Evolutionary conservation across 495 filamentous ascomycete genomes (phyloP), one percentile per base, ranked within the genome.

Genomic region (Penicillium mononematosum): DNA sequence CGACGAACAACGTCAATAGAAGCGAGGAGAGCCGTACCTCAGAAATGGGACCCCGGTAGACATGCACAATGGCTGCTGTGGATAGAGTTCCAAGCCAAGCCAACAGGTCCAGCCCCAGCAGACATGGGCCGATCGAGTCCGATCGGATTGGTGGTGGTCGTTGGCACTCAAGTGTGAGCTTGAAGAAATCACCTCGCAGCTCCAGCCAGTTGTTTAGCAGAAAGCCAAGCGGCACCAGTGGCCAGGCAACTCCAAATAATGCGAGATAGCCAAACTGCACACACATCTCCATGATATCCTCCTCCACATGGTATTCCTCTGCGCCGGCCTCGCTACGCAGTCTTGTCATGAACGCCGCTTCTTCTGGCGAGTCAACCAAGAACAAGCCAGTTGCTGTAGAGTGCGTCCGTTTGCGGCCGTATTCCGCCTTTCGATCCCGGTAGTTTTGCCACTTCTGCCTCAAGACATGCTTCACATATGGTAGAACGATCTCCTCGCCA

Each of bases 161-260:
- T 64, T 92, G 87, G 78, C 89, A 92, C 68, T 91, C 88, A 24
- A 89, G 73, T 39, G 90, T 91, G 54, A 98, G 92, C 65, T 98
- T 98, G 73, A 92, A 82, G 10, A 95, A 91, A 60, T 98, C 94
- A 7, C 88, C 87, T 29, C 94, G 89, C 14, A 96, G 79, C 58
- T 98, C 93, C 50, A 98, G 70, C 93, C 93, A 98, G 76, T 97
- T 93, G 73, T 96, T 96, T 65, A 92, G 73, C 6, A 96, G 69
- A 80, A 98, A 98, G 0, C 90, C 92, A 39, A 91, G 79, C 0
- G 87, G 83, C 0, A 92, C 90, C 3, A 97, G 77, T 0, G 94
- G 93, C 94, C 94, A 98, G 49, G 96, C 82, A 0, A 94, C 88
- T 5, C 88, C 91, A 70, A 98, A 98, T 3, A 98, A 78, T 0